Evolutionary conservation across 352 stramenopile species (phyloP).

Genomic region (Pythium coloratum): DNA sequence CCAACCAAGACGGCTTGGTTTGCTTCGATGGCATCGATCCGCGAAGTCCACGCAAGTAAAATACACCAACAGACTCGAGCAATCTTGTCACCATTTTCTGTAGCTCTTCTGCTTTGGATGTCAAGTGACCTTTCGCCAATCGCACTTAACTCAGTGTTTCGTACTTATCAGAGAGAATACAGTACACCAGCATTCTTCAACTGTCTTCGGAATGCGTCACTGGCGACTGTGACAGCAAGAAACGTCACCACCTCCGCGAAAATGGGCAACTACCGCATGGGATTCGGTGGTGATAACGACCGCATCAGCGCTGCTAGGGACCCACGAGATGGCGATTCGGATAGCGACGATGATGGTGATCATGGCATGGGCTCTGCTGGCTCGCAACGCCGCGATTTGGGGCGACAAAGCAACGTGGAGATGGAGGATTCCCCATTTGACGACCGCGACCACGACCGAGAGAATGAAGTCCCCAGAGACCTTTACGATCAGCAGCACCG

Average conservation of each 20-base stretch:
- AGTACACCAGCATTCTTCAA: conserved; percentile 18
- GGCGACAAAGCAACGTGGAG: conserved; percentile 8
- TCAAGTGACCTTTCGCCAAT: conserved; percentile 2
- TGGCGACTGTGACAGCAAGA: conserved; percentile 11
- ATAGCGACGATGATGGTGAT: conserved; percentile 15
- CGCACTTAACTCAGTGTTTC: not conserved
- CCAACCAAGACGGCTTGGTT: conserved; percentile 60
- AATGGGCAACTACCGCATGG: conserved; percentile 68
- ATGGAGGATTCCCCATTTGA: conserved; percentile 21
- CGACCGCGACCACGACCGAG: conserved; percentile 26
- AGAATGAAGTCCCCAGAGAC: conserved; percentile 6
- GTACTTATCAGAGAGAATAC: not conserved
- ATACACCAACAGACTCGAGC: not conserved
- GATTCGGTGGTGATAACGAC: conserved; percentile 28
- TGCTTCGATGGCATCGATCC: conserved; percentile 72
- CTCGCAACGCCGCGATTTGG: not conserved
- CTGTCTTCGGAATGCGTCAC: not conserved
- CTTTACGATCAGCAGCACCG: not conserved
- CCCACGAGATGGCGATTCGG: conserved; percentile 22
- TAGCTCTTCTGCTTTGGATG: too few species aligned
- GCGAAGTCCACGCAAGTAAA: conserved; percentile 30
- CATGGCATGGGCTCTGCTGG: not conserved
- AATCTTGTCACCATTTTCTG: too few species aligned
- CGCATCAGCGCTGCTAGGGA: conserved; percentile 12
- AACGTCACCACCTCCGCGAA: not conserved